Base-by-base conservation (phyloP, 768 basidiomycete genomes). In the Hydnomerulius pinastri region DNA sequence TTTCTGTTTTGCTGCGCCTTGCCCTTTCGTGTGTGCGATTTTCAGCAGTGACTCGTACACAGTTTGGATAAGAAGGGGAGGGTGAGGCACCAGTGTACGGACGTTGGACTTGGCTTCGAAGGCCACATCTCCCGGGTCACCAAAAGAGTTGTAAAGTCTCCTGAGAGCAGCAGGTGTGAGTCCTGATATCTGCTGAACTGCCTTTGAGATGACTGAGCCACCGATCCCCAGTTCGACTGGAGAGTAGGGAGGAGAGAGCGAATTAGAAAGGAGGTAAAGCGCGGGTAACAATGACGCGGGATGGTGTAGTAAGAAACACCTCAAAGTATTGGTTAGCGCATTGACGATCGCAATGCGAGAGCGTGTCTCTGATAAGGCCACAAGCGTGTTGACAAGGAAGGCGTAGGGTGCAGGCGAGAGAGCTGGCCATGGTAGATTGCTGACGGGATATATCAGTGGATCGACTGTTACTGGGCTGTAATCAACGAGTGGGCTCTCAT, bases 51-150 rank as follows among this genome's bases (percentile, higher is more conserved):
- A 77, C 13, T 78, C 67, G 63, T 92, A 91, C 0, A 95, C 84
- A 54, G 76, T 74, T 23, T 77, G 71, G 24, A 92, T 76, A 27
- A 78, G 73, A 6, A 92, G 72, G 10, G 85, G 79, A n/a, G 81
- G 72, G 59, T 89, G 88, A 2, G 87, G 82, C 21, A 90, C 64
- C 21, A 93, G 75, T 4, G 89, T 89, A 36, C 89, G 78, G 18
- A 90, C 67, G 50, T 80, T 88, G 4, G 83, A 82, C 63, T 87
- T 92, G 9, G 92, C 91, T 50, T 82, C 80, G 59, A 84, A 92
- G 1, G 94, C 94, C 7, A 94, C 90, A 63, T 94, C 91, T 0
- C 94, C 94, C 21, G 83, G 79, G 68, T 97, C 94, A 4, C 94
- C 94, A 28, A 75, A 81, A 37, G 78, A 71, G 54, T 84, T 86